Evolutionary conservation across 371 early-diverging fungal species (phyloP).

Genomic region (Dipsacomyces acuminosporus): DNA sequence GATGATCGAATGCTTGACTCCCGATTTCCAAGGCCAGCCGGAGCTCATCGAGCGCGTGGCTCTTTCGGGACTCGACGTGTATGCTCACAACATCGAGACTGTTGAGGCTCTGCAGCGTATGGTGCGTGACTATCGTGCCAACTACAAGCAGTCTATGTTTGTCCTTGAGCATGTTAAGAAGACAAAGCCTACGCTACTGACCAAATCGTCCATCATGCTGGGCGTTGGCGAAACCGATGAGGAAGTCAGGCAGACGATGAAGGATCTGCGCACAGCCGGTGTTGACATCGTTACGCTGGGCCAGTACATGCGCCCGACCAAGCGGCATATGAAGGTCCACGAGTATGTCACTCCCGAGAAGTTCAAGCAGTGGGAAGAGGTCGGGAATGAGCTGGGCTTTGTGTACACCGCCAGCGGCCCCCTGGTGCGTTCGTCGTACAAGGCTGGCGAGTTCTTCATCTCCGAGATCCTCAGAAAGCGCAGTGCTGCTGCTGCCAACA

Average conservation of each 20-base stretch:
- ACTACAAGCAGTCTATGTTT: constrained; percentile 84
- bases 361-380: constrained; percentile 84
- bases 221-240: constrained; percentile 95
- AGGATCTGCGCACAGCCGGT: constrained; percentile 73
- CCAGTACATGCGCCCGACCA: constrained; percentile 99
- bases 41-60: constrained; percentile 78
- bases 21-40: constrained; percentile 87
- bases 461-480: constrained; percentile 65
- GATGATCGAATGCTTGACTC: constrained; percentile 93
- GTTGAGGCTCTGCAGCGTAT: constrained; percentile 85
- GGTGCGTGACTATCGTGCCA: constrained; percentile 94
- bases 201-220: constrained; percentile 97
- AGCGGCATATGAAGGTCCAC: constrained; percentile 94
- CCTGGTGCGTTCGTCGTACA: constrained; percentile 91
- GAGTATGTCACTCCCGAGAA: constrained; percentile 92
- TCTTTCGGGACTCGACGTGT: constrained; percentile 89
- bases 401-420: constrained; percentile 95
- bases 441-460: constrained; percentile 97
- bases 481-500: constrained; percentile 14
- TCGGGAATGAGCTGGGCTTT: constrained; percentile 87
- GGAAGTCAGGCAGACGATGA: constrained; percentile 83
- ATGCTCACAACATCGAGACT: constrained; percentile 98
- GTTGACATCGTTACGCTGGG: constrained; percentile 98
- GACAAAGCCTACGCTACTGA: constrained; percentile 71
- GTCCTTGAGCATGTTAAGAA: constrained; percentile 88